phyloP scores from a whole-genome alignment of 495 filamentous ascomycete species.

The Hyaloscypha bicolor region DNA sequence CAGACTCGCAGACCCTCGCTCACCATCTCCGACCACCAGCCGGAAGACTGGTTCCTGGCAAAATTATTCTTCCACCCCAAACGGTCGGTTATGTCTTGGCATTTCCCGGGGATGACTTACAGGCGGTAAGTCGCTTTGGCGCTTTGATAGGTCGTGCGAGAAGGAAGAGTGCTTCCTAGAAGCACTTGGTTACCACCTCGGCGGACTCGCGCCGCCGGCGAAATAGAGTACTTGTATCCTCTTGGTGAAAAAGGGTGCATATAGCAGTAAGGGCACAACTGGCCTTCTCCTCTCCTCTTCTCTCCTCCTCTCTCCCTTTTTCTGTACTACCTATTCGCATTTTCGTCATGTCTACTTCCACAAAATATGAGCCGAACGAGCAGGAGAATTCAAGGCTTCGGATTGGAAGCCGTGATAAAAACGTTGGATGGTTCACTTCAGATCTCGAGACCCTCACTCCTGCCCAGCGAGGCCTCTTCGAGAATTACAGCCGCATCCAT shows the following conservation, averaged over 20 bases:
- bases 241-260: not conserved
- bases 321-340: not conserved
- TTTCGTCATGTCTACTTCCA: not conserved
- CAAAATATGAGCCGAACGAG: not conserved
- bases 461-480: slow-evolving; percentile 15
- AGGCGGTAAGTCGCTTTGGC: slow-evolving; percentile 6
- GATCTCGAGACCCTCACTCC: slow-evolving; percentile 7
- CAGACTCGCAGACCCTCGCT: not conserved
- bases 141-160: slow-evolving; percentile 4
- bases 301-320: not conserved
- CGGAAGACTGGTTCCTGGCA: slow-evolving; percentile 1
- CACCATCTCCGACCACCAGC: not conserved
- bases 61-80: not conserved
- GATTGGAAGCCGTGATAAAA: slow-evolving; percentile 17
- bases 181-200: not conserved
- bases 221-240: slow-evolving; percentile 1
- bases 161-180: slow-evolving; percentile 11
- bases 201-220: not conserved
- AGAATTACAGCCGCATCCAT: slow-evolving; percentile 23
- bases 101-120: slow-evolving; percentile 3
- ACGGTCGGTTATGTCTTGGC: not conserved
- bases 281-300: not conserved
- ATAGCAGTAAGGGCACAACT: slow-evolving; percentile 6
- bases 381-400: slow-evolving; percentile 5
- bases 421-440: slow-evolving; percentile 19